Base-by-base conservation (phyloP, 1,284 basidiomycete species). In the Hemileia vastatrix region DNA sequence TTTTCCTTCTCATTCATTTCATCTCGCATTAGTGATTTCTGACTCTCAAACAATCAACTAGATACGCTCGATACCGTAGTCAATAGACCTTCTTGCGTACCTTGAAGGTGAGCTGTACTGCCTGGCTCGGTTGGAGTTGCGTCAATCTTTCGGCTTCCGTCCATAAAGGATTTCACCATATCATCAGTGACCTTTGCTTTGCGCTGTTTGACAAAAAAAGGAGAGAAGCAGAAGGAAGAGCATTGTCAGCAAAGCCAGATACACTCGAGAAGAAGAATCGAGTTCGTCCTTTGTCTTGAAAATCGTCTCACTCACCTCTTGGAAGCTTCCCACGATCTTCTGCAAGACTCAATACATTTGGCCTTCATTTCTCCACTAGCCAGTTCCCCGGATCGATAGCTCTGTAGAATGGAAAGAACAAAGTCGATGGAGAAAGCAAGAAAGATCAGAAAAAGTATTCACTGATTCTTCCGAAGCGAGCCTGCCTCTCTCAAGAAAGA, bases 291-390 rank as follows among this genome's bases (percentile, higher is more conserved):
- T 18, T 40, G 47, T 18, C 15, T 27, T 13, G 33, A 33, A 36
- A 45, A 47, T 43, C 9, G 43, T 19, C 13, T 73, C n/a, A 67
- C 72, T 51, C 18, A 75, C 92, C 78, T 88, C 87, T 78, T 98
- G 94, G 82, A 98, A 98, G 1, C 81, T 83, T 56, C 82, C 82
- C 31, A 97, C 88, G 65, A 97, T 88, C 50, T 82, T 79, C 76
- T 97, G 93, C 36, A 99, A 76, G 87, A 75, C 56, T 83, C 81
- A 66, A 98, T 97, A 74, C 90, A 95, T 74, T 81, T 85, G 23
- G 85, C 85, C 80, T 99, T 99, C 69, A 99, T 80, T 77, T 98
- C 86, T 6, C 92, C 90, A 0, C 93, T 96, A 60, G 94, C 80
- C 66, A 99, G 76, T 40, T 82, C 83, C 0, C 95, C 95, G 11